These are phyloP conservation scores for Cylindrodendrum hubeiense DNA, from an alignment of 2,329 filamentous ascomycete species.

Conservation along the genomic window DNA sequence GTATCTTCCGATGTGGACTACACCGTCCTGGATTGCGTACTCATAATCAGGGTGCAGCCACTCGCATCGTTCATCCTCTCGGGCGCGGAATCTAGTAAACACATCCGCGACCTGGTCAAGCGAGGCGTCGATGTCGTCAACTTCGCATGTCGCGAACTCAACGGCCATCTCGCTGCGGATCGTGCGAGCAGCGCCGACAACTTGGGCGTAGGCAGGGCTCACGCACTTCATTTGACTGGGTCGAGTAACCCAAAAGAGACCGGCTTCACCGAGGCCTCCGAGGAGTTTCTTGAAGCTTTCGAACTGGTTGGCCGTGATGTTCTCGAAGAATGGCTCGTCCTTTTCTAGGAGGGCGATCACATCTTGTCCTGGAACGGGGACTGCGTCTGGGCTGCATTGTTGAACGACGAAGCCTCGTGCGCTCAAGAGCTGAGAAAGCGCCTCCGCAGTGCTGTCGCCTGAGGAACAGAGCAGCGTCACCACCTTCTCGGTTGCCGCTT, in stretches of 20 bases:
- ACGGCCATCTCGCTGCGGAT: conserved; percentile 46
- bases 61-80: conserved; percentile 30
- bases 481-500: too few species aligned
- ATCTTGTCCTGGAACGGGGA: too few species aligned
- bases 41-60: conserved; percentile 47
- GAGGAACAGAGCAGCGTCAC: too few species aligned
- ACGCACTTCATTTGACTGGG: conserved; percentile 41
- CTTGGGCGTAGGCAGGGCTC: conserved; percentile 44
- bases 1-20: conserved; percentile 44
- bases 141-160: conserved; percentile 47
- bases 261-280: not conserved
- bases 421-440: too few species aligned
- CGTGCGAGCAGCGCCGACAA: conserved; percentile 46
- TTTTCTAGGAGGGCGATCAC: conserved; percentile 46
- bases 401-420: conserved; percentile 43
- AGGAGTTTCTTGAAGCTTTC: conserved; percentile 25
- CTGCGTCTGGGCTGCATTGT: too few species aligned
- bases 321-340: conserved; percentile 43
- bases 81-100: conserved; percentile 39
- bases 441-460: too few species aligned
- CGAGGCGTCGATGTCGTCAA: conserved; percentile 34
- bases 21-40: conserved; percentile 45
- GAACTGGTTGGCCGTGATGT: conserved; percentile 34
- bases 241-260: conserved; percentile 49
- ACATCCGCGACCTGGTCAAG: conserved; percentile 29